A percentile compares a stretch with the other conserved stretches of the same genome.
These are phyloP conservation scores for Colletotrichum lentis DNA, from an alignment of 2,329 filamentous ascomycete species.

Conservation along the genomic window DNA sequence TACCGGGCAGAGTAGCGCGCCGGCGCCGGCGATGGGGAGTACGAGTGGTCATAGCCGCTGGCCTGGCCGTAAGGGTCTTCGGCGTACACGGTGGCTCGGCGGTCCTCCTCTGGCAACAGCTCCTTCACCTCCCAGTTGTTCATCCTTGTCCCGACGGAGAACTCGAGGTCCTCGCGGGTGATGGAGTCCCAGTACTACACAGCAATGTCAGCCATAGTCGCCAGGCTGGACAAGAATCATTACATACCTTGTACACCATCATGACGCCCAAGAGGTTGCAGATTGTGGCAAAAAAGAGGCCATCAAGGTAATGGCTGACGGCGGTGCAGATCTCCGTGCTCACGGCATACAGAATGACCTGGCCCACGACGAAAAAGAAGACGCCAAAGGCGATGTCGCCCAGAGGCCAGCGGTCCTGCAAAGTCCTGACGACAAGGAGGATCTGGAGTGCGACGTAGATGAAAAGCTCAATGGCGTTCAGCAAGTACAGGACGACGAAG, in stretches of 20 bases:
- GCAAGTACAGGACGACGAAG: conserved; percentile 89
- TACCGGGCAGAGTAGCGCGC: conserved; percentile 58
- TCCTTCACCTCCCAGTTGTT: conserved; percentile 99
- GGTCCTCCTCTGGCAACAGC: conserved; percentile 80
- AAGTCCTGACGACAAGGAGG: conserved; percentile 84
- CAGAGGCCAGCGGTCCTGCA: conserved; percentile 95
- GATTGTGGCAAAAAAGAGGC: conserved; percentile 90
- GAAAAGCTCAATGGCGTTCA: conserved; percentile 86
- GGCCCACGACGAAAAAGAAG: conserved; percentile 89
- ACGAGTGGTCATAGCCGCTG: conserved; percentile 61
- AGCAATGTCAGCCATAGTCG: conserved; percentile 22
- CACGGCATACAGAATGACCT: conserved; percentile 92
- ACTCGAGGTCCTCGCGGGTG: conserved; percentile 96
- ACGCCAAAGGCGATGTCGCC: conserved; percentile 90
- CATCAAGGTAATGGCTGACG: conserved; percentile 91
- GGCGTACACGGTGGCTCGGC: conserved; percentile 74
- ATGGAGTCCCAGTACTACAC: conserved; percentile 97
- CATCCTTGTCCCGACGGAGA: conserved; percentile 92
- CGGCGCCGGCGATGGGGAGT: conserved; percentile 52
- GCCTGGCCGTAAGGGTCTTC: conserved; percentile 71
- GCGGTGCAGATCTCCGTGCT: conserved; percentile 84
- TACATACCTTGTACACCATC: conserved; percentile 95
- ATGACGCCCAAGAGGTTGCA: conserved; percentile 95
- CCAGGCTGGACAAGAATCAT: not conserved
- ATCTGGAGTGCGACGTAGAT: conserved; percentile 90